Percentiles rank a stretch among this genome's conserved stretches.
Evolutionary conservation across 1,284 basidiomycete genomes (phyloP).

Genomic region (Sporisorium sorghi): DNA sequence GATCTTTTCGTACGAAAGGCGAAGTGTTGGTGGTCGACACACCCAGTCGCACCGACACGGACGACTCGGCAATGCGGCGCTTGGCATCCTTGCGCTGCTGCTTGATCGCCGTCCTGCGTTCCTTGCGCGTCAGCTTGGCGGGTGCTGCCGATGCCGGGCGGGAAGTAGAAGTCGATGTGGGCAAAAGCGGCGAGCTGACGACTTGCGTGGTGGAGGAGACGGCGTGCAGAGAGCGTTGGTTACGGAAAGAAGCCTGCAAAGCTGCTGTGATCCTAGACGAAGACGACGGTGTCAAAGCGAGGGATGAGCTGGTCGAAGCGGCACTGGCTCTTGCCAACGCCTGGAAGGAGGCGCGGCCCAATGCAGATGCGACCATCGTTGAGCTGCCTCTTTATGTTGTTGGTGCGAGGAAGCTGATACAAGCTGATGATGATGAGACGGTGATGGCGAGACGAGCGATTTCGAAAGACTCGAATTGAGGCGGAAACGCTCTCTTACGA

Average conservation of each 20-base stretch:
- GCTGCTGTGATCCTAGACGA: conserved; percentile 33
- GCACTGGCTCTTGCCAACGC: conserved; percentile 26
- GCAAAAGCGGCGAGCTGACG: background rate
- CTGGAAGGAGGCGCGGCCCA: conserved; percentile 36
- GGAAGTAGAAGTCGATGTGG: background rate
- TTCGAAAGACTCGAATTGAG: background rate
- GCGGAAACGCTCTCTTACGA: conserved; percentile 14
- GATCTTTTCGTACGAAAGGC: conserved; percentile 65
- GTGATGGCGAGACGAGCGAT: conserved; percentile 1
- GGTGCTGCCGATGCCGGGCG: conserved; percentile 8
- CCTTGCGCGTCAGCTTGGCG: conserved; percentile 40
- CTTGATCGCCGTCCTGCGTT: conserved; percentile 58
- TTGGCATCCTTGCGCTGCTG: conserved; percentile 50
- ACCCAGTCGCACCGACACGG: conserved; percentile 62
- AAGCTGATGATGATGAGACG: conserved; percentile 3
- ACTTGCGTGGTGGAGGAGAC: conserved; percentile 38
- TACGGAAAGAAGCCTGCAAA: conserved; percentile 15
- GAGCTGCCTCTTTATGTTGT: background rate
- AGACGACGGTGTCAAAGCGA: conserved; percentile 12
- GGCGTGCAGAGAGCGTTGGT: conserved; percentile 22
- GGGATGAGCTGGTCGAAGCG: conserved; percentile 26
- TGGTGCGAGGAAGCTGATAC: background rate
- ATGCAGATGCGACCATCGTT: conserved; percentile 27
- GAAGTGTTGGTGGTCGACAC: conserved; percentile 52
- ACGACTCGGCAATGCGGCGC: conserved; percentile 41